Evolutionary conservation across 306 rosid species (phyloP), one percentile per base, ranked within the genome.

Genomic region (Cucumis cinereus): DNA sequence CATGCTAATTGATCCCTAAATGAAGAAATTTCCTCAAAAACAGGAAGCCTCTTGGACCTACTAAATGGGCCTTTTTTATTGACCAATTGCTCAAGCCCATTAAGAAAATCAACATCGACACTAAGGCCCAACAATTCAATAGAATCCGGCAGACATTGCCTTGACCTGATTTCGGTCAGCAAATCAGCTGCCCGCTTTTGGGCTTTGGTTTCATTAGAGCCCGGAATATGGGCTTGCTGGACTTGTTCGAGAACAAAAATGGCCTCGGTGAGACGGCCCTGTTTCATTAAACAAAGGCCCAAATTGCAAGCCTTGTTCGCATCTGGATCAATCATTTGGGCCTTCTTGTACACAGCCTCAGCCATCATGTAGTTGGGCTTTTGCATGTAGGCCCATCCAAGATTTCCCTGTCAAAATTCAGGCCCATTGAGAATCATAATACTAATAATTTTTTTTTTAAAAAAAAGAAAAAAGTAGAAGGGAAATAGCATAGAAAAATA

Each of bases 301-400:
- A 85, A 72, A 53, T 85, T 85, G 78, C 81, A 82, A 16, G 83
- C 88, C 75, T 82, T 85, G 36, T 82, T 85, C 0, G 88, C 77
- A 50, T 85, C 84, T 17, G 88, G 83, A 55, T 85, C 84, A 16
- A 85, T 83, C 84, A 85, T 85, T 52, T 85, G 88, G 61, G 88
- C 88, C 61, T 85, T 85, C 20, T 63, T 49, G 61, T 85, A 83
- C 33, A 85, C 88, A 0, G 69, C 88, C 60, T 85, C 86, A 0
- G 86, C 88, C 88, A 83, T 80, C 86, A 82, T 83, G 59, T 24
- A 85, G 71, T 78, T 85, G 8, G 81, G 43, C 63, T 83, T 85
- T 35, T 82, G 84, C 88, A 83, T 80, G 50, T 85, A 85, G 45
- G 88, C 86, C 86, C 84, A 85, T 5, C 88, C 88, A 66, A 85